Conservation (phyloP, 2,329 filamentous ascomycete genomes). For the Alternaria arbusti region DNA sequence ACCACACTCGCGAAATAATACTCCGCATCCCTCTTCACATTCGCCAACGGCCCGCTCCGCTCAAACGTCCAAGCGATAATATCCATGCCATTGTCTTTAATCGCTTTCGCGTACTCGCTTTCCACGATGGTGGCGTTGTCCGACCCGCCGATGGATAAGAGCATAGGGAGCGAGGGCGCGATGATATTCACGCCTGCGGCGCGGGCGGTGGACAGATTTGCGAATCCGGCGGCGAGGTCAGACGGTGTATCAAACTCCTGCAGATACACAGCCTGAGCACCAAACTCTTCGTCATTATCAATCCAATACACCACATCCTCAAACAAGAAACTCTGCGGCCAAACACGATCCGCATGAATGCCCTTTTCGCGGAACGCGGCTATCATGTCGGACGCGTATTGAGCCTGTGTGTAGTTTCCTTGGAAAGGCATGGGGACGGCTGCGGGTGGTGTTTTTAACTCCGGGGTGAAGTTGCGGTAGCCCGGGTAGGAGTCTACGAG, state of each 20-base stretch:
- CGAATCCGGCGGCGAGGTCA: conserved; percentile 58
- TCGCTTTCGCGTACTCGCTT: conserved; percentile 65
- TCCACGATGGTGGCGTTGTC: conserved; percentile 62
- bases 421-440: conserved; percentile 68
- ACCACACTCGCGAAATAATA: conserved; percentile 55
- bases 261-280: conserved; percentile 66
- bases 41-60: conserved; percentile 63
- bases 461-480: conserved; percentile 65
- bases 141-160: conserved; percentile 57
- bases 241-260: conserved; percentile 61
- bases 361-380: conserved; percentile 45
- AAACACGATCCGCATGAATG: conserved; percentile 45
- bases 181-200: conserved; percentile 65
- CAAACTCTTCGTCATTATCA: conserved; percentile 64
- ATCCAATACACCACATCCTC: conserved; percentile 70
- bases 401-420: conserved; percentile 65
- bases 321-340: conserved; percentile 68
- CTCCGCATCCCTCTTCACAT: conserved; percentile 41
- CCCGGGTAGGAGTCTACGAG: conserved; percentile 61
- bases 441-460: conserved; percentile 65
- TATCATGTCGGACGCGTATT: conserved; percentile 67
- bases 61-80: conserved; percentile 72
- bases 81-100: conserved; percentile 65
- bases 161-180: conserved; percentile 65
- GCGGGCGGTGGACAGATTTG: conserved; percentile 61